A percentile compares a stretch with the other conserved stretches of the same genome.
These are phyloP conservation scores for Linaria vulgaris DNA, from an alignment of 257 asterid species.

Conservation along the genomic window DNA sequence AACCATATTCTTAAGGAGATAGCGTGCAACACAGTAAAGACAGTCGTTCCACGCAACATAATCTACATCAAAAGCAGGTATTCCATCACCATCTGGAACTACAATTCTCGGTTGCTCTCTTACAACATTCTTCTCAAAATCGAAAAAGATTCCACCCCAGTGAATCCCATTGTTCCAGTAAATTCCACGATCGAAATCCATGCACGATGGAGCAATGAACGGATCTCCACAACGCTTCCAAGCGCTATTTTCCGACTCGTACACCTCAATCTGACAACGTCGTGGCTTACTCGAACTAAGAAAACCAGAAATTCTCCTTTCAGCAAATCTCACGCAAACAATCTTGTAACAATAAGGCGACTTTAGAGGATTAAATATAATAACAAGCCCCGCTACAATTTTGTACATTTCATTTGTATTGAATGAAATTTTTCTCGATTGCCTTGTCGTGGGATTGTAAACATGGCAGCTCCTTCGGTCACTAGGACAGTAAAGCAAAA, in stretches of 20 bases:
- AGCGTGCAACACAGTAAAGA: not conserved
- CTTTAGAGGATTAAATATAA: constrained; percentile 29
- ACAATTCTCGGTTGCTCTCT: constrained; percentile 28
- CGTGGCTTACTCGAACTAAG: constrained; percentile 27
- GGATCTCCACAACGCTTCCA: constrained; percentile 35
- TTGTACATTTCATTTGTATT: not conserved
- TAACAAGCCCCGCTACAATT: constrained; percentile 28
- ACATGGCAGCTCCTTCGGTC: constrained; percentile 22
- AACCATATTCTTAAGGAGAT: constrained; percentile 16
- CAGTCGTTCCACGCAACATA: not conserved
- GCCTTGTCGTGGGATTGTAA: constrained; percentile 40
- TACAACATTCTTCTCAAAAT: constrained; percentile 17
- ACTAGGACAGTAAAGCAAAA: constrained; percentile 29
- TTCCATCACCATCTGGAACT: constrained; percentile 4
- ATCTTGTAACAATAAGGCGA: constrained; percentile 37
- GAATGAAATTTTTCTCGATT: constrained; percentile 30
- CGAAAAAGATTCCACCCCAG: constrained; percentile 33
- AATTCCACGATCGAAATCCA: constrained; percentile 29
- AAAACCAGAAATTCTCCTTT: constrained; percentile 20
- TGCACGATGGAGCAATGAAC: constrained; percentile 22
- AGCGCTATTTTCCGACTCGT: constrained; percentile 23
- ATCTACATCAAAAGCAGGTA: not conserved
- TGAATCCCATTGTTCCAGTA: constrained; percentile 36
- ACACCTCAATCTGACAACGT: constrained; percentile 35
- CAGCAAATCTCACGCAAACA: constrained; percentile 27